These are phyloP conservation scores for Ophiostoma novo-ulmi DNA, from an alignment of 2,329 filamentous ascomycete species.

Conservation along the genomic window DNA sequence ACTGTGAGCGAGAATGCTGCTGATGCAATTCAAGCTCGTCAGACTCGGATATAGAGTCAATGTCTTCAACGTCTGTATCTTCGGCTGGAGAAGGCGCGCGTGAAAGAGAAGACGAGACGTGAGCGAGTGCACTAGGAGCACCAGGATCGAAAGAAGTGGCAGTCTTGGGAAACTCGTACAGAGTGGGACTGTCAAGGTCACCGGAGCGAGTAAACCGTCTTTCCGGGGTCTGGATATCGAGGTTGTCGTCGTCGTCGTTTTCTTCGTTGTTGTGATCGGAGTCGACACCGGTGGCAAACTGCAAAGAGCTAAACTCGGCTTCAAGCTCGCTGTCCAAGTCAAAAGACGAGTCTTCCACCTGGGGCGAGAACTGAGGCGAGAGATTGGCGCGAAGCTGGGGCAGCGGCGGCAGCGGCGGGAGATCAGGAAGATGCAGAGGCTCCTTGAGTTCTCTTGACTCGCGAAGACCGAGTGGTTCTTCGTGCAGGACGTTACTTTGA, in stretches of 20 bases:
- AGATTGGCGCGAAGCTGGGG: not conserved
- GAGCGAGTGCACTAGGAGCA: not conserved
- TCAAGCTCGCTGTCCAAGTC: slow-evolving; percentile 15
- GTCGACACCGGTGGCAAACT: not conserved
- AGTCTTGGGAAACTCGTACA: slow-evolving; percentile 52
- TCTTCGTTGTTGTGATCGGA: slow-evolving; percentile 28
- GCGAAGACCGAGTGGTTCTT: not conserved
- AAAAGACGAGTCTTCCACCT: slow-evolving; percentile 1
- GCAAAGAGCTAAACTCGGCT: not conserved
- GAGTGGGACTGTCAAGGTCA: slow-evolving; percentile 56
- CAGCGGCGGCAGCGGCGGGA: slow-evolving; percentile 4
- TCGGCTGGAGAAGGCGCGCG: slow-evolving; percentile 18
- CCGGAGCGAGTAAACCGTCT: slow-evolving; percentile 51
- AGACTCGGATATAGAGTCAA: not conserved
- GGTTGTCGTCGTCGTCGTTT: slow-evolving; percentile 30
- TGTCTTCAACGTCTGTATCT: not conserved
- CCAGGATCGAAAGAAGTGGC: not conserved
- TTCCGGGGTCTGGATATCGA: slow-evolving; percentile 45
- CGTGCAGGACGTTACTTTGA: not conserved
- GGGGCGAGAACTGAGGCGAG: not conserved
- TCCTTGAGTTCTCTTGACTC: slow-evolving; percentile 6
- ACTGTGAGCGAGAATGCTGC: not conserved
- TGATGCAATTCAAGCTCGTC: not conserved
- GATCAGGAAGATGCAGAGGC: not conserved
- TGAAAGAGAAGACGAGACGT: slow-evolving; percentile 22